These are phyloP conservation scores for Creolimax fragrantissima DNA, from an alignment of 78 protist genomes.

Conservation along the genomic window DNA sequence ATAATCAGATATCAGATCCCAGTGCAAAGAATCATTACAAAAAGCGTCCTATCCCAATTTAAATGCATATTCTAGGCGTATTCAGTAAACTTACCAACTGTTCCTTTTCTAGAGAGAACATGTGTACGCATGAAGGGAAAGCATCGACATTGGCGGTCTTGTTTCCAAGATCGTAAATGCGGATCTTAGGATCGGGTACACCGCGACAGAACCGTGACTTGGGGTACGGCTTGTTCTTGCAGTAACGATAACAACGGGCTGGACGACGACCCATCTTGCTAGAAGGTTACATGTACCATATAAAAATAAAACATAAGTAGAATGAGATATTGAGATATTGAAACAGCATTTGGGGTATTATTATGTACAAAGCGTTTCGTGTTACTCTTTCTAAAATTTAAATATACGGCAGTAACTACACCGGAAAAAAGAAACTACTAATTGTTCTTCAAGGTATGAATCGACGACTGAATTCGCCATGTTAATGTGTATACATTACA, in stretches of 20 bases:
- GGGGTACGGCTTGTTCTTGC: conserved; percentile 98
- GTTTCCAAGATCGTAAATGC: conserved; percentile 94
- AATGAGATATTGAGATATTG: neutral
- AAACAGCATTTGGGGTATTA: no score
- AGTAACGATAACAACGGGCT: conserved; percentile 85
- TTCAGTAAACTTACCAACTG: conserved; percentile 63
- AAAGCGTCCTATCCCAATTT: neutral
- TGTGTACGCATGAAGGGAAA: conserved; percentile 97
- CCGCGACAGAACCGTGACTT: conserved; percentile 99
- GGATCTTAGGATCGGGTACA: conserved; percentile 92
- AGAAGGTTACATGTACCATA: no score
- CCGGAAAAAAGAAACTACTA: no score
- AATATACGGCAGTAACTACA: no score
- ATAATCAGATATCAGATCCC: neutral
- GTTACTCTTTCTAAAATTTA: no score
- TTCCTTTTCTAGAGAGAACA: conserved; percentile 94
- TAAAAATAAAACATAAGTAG: neutral
- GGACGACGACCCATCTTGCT: conserved; percentile 51
- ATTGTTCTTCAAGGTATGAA: no score
- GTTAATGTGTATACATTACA: no score
- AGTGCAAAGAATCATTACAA: neutral
- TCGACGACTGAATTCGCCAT: no score
- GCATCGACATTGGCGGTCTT: conserved; percentile 89
- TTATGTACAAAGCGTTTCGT: neutral
- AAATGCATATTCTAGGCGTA: no score